phyloP scores from a whole-genome alignment of 179 eudicot species.

The Nepenthes alata region DNA sequence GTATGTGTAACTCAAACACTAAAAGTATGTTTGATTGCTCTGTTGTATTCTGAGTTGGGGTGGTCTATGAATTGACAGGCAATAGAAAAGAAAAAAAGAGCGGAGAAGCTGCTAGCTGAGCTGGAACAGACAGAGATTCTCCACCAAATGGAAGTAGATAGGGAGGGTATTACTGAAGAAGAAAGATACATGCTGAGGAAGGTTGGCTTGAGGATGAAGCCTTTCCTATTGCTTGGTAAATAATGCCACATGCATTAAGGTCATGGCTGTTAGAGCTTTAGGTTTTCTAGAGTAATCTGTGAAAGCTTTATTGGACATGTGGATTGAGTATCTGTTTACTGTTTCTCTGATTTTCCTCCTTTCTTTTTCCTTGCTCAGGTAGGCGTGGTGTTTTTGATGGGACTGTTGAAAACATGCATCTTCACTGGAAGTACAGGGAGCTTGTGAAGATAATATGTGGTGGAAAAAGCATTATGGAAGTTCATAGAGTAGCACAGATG shows the following conservation, averaged over 20 bases:
- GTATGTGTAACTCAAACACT: constrained; percentile 26
- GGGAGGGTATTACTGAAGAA: constrained; percentile 94
- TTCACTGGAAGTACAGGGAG: constrained; percentile 99
- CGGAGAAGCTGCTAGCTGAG: constrained; percentile 73
- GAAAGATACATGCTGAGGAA: constrained; percentile 90
- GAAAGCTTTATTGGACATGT: neutral
- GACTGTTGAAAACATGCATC: constrained; percentile 98
- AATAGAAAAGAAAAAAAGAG: constrained; percentile 53
- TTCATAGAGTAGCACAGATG: constrained; percentile 45
- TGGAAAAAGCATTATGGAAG: constrained; percentile 57
- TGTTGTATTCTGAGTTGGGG: constrained; percentile 3
- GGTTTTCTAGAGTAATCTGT: too few relatives aligned
- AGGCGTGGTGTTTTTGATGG: constrained; percentile 97
- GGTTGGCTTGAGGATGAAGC: constrained; percentile 88
- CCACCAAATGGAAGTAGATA: constrained; percentile 45
- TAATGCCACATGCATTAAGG: constrained; percentile 7
- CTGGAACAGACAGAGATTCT: constrained; percentile 50
- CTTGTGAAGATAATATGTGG: constrained; percentile 85
- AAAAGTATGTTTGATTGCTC: constrained; percentile 1
- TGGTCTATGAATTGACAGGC: constrained; percentile 40
- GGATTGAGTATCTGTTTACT: neutral
- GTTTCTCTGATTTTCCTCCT: neutral
- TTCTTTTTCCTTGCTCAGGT: constrained; percentile 30
- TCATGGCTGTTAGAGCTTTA: neutral
- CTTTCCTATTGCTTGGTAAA: constrained; percentile 87